Evolutionary conservation across 2,329 filamentous ascomycete species (phyloP), one percentile per base, ranked within the genome.

Genomic region (Exserohilum rostratum): DNA sequence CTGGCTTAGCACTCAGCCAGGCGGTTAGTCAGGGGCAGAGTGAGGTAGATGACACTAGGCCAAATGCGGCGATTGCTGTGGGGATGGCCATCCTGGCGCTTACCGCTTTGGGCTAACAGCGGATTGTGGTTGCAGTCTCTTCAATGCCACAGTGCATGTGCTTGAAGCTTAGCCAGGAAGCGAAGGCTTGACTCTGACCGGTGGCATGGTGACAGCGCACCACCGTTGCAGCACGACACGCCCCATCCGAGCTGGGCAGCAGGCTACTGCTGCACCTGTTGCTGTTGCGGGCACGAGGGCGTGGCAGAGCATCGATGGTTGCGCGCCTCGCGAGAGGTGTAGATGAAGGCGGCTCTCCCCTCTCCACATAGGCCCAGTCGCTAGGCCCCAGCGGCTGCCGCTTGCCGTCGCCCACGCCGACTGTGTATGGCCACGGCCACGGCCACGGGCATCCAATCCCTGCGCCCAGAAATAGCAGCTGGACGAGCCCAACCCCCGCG

Each of bases 381-480:
- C 47, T 18, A 18, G 27, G 47, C 38, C 31, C 13, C 38, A 44
- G 47, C 47, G 31, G 38, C 48, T 53, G 62, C 59, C 52, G 60
- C 46, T 49, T 46, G 40, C 55, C 55, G 59, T 27, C 18, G 12
- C n/a, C 22, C 39, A 35, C 30, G 27, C 35, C 22, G 22, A 25
- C 4, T 7, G 22, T 25, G 22, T n/a, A 25, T 25, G 7, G 22
- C 22, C 4, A 35, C 27, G 6, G 13, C 20, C 9, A 30, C 18
- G 18, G 12, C 10, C 35, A 40, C 44, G 50, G 46, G 22, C 10
- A 60, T 46, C 58, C 64, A 65, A 55, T 66, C 47, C 53, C 37
- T 57, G 20, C 46, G 64, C 60, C 66, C 59, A 62, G 61, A 61
- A 68, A 71, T 68, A 68, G 66, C 62, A 47, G 35, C 37, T 38